Base-by-base conservation (phyloP, 768 basidiomycete genomes). In the Boletus coccyginus region DNA sequence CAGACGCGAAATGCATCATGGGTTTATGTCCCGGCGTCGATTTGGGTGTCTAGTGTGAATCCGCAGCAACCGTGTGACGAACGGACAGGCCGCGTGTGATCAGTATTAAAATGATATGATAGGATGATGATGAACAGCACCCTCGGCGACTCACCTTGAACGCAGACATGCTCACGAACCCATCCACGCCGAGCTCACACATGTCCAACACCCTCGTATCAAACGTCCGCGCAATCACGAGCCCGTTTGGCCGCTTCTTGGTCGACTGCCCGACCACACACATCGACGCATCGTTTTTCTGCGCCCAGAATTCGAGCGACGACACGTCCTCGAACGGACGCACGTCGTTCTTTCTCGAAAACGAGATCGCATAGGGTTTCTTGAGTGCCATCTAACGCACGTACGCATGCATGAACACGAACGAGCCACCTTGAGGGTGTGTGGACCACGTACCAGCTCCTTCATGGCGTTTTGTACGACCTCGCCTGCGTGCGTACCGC, bases 1-100 rank as follows among this genome's bases (percentile, higher is more conserved):
- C 92, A 1, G 94, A 95, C 14, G 94, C 92, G 68, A 99, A 99
- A 68, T 96, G 93, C 80, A 99, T 86, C 61, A 98, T 74, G 45
- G 97, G 96, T 64, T 91, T 88, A 64, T 93, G 85, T 11, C 94
- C 96, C 24, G 89, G 85, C 5, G 93, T 88, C 14, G 89, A 86
- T 82, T 96, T 98, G 24, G 85, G 79, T 41, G 90, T 88, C 97
- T 41, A 7, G 44, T 42, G 39, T 58, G 57, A 21, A 48, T 36
- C n/a, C 29, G 35, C 35, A 16, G 8, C 24, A 21, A 21, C 21
- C 21, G 21, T 21, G 21, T 21, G 21, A 21, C 21, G 21, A 21
- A 21, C 21, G 21, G 21, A 21, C 21, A 21, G 21, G 21, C 21
- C 21, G 21, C 21, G 21, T 21, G 21, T 21, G 21, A 21, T 21